Evolutionary conservation across 371 early-diverging fungal species (phyloP), one percentile per base, ranked within the genome.

Genomic region (Actinomucor elegans): DNA sequence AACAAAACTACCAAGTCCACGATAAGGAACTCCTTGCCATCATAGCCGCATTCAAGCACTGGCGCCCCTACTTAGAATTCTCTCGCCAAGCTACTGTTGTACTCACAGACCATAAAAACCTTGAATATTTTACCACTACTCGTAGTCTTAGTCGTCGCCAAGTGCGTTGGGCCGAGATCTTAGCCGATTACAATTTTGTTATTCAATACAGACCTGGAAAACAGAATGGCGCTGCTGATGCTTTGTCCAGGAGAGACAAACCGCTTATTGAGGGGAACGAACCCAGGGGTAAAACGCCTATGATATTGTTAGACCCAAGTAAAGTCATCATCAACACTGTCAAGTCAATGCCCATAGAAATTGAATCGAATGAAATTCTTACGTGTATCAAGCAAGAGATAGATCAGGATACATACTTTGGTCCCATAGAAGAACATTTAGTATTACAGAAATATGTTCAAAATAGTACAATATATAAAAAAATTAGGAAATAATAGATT

Each of bases 21-120:
- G n/a, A n/a, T n/a, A n/a, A n/a, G n/a, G n/a, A 86, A 48, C 23
- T 81, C 9, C 52, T 83, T 1, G 79, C 76, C 0, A 72, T 79
- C 27, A 41, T 73, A 10, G 70, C 59, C 3, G 32, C 64, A 3
- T 66, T 83, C 17, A 47, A 70, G 23, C 33, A 45, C 4, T 83
- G 73, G 76, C 65, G 73, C 1, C 77, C 63, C 33, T 81, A 68
- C 49, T 61, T 83, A 0, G 51, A 69, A 18, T 69, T 66, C 3
- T 21, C 72, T 4, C 18, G 40, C 45, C 36, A 54, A 26, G 1
- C n/a, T n/a, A 48, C 73, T 24, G 63, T 57, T 2, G 66, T 85
- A 15, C 32, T 53, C 23, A 71, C 79, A 4, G 82, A 85, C 55
- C 81, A 85, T 42, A 67, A 69, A 15, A 74, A 72, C 48, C 57